Conservation (phyloP, 352 stramenopile species). For the Paralagenidium karlingii region DNA sequence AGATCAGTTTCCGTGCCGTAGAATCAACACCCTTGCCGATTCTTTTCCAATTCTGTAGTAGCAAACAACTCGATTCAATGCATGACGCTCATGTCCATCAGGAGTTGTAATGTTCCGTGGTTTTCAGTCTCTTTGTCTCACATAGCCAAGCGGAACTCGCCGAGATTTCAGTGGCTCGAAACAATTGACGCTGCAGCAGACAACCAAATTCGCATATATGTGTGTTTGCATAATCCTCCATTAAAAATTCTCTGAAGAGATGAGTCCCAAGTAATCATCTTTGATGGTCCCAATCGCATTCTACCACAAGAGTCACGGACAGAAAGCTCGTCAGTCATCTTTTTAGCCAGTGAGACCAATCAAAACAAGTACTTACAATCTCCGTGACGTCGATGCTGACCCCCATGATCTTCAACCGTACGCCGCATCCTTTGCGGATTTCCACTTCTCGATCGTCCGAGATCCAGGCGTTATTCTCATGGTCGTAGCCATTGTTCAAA, state of each 20-base stretch:
- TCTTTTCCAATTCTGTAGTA: no score
- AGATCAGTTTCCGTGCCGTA: no score
- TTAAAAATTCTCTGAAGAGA: conserved; percentile 82
- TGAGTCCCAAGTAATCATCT: conserved; percentile 97
- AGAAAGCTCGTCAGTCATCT: background rate
- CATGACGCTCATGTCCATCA: no score
- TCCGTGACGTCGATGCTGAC: conserved; percentile 94
- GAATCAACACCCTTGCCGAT: no score
- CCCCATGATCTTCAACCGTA: conserved; percentile 95
- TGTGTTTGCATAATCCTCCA: no score
- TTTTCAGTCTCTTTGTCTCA: no score
- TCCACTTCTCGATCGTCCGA: conserved; percentile 95
- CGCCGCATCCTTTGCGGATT: conserved; percentile 91
- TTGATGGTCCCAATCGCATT: conserved; percentile 97
- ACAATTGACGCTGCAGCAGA: no score
- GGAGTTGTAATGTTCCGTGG: no score
- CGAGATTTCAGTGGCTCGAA: no score
- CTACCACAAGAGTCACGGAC: conserved; percentile 14
- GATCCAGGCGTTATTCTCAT: conserved; percentile 95
- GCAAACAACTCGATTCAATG: no score
- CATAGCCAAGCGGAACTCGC: no score
- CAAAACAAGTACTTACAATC: conserved; percentile 42
- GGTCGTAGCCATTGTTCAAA: conserved; percentile 92
- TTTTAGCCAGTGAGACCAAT: background rate
- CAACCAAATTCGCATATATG: no score